phyloP scores from a whole-genome alignment of 768 basidiomycete genomes.

The Boletus vermiculosoides region DNA sequence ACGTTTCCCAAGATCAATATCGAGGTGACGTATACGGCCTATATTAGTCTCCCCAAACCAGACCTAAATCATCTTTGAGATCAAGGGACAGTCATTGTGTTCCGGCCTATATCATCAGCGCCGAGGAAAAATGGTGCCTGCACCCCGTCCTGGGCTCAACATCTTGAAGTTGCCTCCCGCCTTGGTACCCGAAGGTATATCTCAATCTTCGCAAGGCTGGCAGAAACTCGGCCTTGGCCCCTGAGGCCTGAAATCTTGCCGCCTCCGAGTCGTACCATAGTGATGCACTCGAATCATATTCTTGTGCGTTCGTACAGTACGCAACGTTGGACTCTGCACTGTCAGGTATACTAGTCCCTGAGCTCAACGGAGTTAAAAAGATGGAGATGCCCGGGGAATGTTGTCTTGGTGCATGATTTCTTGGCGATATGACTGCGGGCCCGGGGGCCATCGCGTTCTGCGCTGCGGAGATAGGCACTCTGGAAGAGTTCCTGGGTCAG shows the following conservation, averaged over 20 bases:
- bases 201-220: no score
- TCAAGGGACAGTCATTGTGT: no score
- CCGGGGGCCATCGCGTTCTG: neutral
- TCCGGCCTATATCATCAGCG: no score
- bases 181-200: neutral
- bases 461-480: neutral
- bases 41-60: no score
- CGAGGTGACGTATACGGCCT: neutral
- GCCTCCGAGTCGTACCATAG: neutral
- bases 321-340: neutral
- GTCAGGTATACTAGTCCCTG: neutral
- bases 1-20: neutral
- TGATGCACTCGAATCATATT: neutral
- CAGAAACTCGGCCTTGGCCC: neutral
- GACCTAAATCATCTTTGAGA: no score
- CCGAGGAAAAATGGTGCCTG: neutral
- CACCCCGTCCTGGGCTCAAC: neutral
- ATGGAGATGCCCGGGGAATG: neutral
- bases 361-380: neutral
- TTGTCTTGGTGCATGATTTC: neutral
- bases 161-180: neutral
- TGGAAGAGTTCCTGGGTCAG: neutral
- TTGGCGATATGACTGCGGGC: neutral
- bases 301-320: neutral
- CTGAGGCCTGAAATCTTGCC: neutral